These are phyloP conservation scores for Centaurea solstitialis DNA, from an alignment of 129 eudicot genomes.

Conservation along the genomic window DNA sequence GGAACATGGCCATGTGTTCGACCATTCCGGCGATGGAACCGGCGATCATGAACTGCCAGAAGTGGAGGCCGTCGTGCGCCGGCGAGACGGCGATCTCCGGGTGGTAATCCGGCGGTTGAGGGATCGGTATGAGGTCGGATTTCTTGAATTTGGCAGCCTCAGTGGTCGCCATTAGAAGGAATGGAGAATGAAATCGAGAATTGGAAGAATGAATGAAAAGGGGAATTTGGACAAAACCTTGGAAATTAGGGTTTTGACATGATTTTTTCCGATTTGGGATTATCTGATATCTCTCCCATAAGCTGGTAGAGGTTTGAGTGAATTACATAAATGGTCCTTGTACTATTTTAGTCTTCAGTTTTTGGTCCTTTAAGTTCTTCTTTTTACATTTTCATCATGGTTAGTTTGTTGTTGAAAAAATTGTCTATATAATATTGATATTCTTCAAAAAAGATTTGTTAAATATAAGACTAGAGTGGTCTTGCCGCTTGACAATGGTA, in stretches of 20 bases:
- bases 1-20: constrained; percentile 97
- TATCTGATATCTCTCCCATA: neutral
- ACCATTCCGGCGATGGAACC: constrained; percentile 89
- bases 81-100: constrained; percentile 44
- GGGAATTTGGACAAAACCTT: neutral
- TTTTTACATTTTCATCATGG: neutral
- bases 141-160: constrained; percentile 66
- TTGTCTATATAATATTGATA: no score
- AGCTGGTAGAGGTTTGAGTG: neutral
- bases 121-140: constrained; percentile 61
- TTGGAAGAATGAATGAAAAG: constrained; percentile 2
- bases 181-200: neutral
- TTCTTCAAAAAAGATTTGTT: no score
- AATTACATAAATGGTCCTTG: neutral
- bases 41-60: constrained; percentile 87
- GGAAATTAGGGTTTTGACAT: constrained; percentile 33
- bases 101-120: constrained; percentile 66
- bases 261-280: neutral
- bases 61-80: constrained; percentile 82
- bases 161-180: constrained; percentile 61
- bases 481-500: no score
- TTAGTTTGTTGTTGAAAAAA: no score
- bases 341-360: neutral
- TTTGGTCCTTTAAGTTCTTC: neutral
- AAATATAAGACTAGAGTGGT: no score